Evolutionary conservation across 2,329 filamentous ascomycete genomes (phyloP).

Genomic region (Chaetomium olivaceum): DNA sequence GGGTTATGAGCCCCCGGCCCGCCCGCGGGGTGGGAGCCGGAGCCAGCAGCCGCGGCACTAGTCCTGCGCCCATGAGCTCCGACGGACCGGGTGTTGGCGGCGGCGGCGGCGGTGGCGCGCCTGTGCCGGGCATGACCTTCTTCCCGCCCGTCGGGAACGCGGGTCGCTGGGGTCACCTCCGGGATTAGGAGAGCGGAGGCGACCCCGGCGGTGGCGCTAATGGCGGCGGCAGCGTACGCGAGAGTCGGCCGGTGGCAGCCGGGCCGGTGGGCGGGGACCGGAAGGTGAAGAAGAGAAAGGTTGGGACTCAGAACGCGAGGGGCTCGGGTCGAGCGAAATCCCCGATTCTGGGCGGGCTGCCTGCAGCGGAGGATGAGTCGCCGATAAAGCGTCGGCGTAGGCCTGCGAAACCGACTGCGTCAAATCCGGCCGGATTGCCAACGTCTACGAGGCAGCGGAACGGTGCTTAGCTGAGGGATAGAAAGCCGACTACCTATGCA

Average conservation of each 20-base stretch:
- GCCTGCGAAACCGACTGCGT: not conserved
- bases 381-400: not conserved
- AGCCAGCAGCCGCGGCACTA: constrained; percentile 53
- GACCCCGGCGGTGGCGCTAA: not conserved
- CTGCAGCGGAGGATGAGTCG: not conserved
- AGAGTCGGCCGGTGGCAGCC: not conserved
- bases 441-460: not conserved
- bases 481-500: too few species aligned
- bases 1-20: constrained; percentile 53
- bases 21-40: constrained; percentile 31
- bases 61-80: constrained; percentile 43
- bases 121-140: constrained; percentile 43
- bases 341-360: not conserved
- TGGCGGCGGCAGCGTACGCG: not conserved
- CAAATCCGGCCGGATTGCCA: not conserved
- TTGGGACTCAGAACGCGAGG: not conserved
- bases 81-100: constrained; percentile 37
- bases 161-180: constrained; percentile 48
- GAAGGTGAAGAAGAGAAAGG: not conserved
- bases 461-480: not conserved
- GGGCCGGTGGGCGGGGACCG: not conserved
- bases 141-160: constrained; percentile 41
- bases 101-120: constrained; percentile 29
- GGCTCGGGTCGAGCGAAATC: not conserved
- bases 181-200: constrained; percentile 38